A percentile compares a stretch with the other conserved stretches of the same genome.
phyloP scores from a whole-genome alignment of 306 rosid species.

The Cicer arietinum region DNA sequence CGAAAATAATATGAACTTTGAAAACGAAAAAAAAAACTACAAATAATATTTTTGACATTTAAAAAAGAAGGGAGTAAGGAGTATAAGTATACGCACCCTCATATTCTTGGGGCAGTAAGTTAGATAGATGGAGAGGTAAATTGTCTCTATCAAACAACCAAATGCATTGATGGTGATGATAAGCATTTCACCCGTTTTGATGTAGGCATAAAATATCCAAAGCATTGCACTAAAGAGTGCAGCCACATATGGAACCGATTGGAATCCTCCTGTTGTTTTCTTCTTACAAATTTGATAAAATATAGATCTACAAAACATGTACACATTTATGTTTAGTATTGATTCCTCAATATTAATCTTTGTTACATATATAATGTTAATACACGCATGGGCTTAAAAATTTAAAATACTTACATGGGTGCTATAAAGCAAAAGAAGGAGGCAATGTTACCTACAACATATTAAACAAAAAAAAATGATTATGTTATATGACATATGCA shows the following conservation, averaged over 20 bases:
- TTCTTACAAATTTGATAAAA: slow-evolving; percentile 74
- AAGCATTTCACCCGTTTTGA: slow-evolving; percentile 70
- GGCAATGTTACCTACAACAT: slow-evolving; percentile 66
- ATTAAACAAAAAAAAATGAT: slow-evolving; percentile 16
- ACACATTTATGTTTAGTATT: neutral
- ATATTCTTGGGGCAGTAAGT: slow-evolving; percentile 73
- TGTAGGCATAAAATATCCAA: slow-evolving; percentile 87
- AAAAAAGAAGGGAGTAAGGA: no score
- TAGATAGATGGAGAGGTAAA: slow-evolving; percentile 72
- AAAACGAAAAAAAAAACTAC: no score
- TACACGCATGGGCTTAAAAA: neutral
- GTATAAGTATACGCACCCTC: slow-evolving; percentile 52
- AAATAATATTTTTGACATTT: no score
- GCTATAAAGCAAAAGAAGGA: slow-evolving; percentile 88
- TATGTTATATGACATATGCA: neutral
- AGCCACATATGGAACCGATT: slow-evolving; percentile 82
- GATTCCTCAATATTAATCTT: neutral
- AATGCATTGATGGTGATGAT: slow-evolving; percentile 77
- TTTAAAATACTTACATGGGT: slow-evolving; percentile 69
- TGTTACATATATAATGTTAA: neutral
- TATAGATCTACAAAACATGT: slow-evolving; percentile 62
- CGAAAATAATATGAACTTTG: no score
- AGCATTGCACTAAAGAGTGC: slow-evolving; percentile 91
- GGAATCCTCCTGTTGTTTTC: slow-evolving; percentile 93
- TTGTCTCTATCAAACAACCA: slow-evolving; percentile 78